Base-by-base conservation (phyloP, 2,329 filamentous ascomycete species). In the Hymenoscyphus occultus region DNA sequence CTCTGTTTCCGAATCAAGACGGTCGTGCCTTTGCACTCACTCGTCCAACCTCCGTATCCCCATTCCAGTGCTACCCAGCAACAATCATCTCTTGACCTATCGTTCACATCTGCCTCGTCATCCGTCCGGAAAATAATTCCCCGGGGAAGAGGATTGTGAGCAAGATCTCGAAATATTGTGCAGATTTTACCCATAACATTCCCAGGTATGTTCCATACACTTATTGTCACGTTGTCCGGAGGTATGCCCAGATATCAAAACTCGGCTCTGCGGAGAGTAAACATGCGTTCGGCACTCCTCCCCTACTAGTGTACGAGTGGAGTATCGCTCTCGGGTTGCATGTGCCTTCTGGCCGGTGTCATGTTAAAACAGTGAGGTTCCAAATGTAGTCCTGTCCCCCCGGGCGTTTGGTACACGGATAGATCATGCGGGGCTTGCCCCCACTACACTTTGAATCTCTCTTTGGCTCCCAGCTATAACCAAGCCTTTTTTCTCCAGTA, bases 51-150 rank as follows among this genome's bases (percentile, higher is more conserved):
- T 39, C 40, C 57, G 56, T 42, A 10, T 39, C 56, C 56, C 32
- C 22, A 16, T 60, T 19, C n/a, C 10, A n/a, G n/a, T 57, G 32
- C 48, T 5, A 56, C 42, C 57, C 9, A 14, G 48, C 28, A n/a
- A 10, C 14, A 31, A 70, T 78, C 83, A 69, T 74, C 81, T 48
- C 58, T 85, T 64, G 79, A 83, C 68, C 83, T 83, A 51, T 75
- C 85, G 67, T 81, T 84, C 71, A 84, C 84, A 62, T 84, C 84
- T 64, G 80, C 83, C 63, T 62, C 61, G 22, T 39, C 66, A 19
- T 86, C 83, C 16, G 7, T 48, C 42, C 60, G 60, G 64, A 57
- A 65, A 56, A 65, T 51, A 39, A 39, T 58, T 59, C 10, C 60
- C 64, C 56, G 40, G 56, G 51, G 42, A 22, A 60, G 28, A 31